phyloP scores from a whole-genome alignment of 352 stramenopile species.

The Pythium volutum region DNA sequence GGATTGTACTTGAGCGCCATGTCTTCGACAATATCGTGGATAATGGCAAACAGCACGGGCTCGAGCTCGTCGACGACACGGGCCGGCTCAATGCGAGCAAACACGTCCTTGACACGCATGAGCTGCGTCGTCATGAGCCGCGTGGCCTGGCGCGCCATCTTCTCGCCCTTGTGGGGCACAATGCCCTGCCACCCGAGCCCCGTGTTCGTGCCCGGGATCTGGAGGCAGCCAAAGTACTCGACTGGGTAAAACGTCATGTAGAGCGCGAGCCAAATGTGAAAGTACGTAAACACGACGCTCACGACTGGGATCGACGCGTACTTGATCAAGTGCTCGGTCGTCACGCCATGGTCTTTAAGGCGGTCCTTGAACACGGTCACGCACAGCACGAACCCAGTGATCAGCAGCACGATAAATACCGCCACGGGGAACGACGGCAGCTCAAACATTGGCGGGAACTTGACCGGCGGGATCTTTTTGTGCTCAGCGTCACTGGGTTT shows the following conservation, averaged over 20 bases:
- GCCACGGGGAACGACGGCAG: constrained; percentile 58
- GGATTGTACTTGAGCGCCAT: constrained; percentile 90
- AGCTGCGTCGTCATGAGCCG: constrained; percentile 94
- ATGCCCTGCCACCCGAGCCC: constrained; percentile 97
- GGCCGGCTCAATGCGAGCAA: constrained; percentile 86
- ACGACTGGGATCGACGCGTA: constrained; percentile 85
- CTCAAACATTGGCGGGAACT: constrained; percentile 84
- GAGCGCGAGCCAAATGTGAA: constrained; percentile 95
- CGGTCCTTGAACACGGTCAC: constrained; percentile 72
- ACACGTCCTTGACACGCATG: constrained; percentile 91
- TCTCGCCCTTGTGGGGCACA: constrained; percentile 95
- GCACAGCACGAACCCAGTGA: constrained; percentile 54
- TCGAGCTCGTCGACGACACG: constrained; percentile 92
- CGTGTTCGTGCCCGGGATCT: constrained; percentile 86
- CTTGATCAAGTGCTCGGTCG: constrained; percentile 64
- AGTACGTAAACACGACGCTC: constrained; percentile 90
- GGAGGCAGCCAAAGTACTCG: constrained; percentile 89
- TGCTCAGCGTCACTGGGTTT: constrained; percentile 15
- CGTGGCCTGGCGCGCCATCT: constrained; percentile 95
- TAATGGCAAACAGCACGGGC: constrained; percentile 88
- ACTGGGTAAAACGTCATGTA: constrained; percentile 99
- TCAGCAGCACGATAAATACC: constrained; percentile 46
- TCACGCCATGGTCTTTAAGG: constrained; percentile 51
- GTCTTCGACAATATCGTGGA: constrained; percentile 84
- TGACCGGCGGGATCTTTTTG: constrained; percentile 41